Evolutionary conservation across 2,329 filamentous ascomycete species (phyloP).

Genomic region (Fusarium odoratissimum): DNA sequence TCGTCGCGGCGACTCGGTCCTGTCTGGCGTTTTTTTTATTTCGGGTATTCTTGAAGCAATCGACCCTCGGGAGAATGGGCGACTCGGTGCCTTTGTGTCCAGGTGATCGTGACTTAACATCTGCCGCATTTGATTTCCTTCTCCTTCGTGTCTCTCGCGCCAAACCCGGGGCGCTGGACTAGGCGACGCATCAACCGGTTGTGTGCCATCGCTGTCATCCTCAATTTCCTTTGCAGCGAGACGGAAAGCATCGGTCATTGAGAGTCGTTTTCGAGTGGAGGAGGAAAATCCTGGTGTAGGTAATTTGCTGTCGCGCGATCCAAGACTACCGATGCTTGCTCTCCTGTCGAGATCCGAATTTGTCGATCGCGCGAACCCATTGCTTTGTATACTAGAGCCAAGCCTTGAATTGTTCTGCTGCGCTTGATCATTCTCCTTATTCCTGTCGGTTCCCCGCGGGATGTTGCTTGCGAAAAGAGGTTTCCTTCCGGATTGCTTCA

Average conservation of each 20-base stretch:
- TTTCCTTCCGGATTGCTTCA: constrained; percentile 56
- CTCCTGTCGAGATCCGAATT: constrained; percentile 43
- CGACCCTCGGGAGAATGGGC: constrained; percentile 40
- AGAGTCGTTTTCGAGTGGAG: constrained; percentile 51
- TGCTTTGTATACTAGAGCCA: constrained; percentile 24
- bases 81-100: constrained; percentile 45
- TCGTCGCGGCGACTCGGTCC: constrained; percentile 36
- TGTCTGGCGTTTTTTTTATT: constrained; percentile 29
- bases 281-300: constrained; percentile 49
- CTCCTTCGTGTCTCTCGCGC: constrained; percentile 50
- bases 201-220: constrained; percentile 41
- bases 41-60: constrained; percentile 39
- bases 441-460: constrained; percentile 37
- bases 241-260: constrained; percentile 57
- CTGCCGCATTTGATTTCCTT: constrained; percentile 48
- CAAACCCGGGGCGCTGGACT: constrained; percentile 63
- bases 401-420: constrained; percentile 24
- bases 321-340: constrained; percentile 36
- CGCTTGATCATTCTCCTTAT: constrained; percentile 37
- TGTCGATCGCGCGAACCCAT: constrained; percentile 38
- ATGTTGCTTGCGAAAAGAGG: constrained; percentile 51
- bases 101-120: constrained; percentile 47
- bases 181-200: constrained; percentile 58
- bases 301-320: constrained; percentile 50
- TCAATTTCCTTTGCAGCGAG: constrained; percentile 49